These are phyloP conservation scores for Adansonia rubrostipa DNA, from an alignment of 441 rosid genomes.

Conservation along the genomic window DNA sequence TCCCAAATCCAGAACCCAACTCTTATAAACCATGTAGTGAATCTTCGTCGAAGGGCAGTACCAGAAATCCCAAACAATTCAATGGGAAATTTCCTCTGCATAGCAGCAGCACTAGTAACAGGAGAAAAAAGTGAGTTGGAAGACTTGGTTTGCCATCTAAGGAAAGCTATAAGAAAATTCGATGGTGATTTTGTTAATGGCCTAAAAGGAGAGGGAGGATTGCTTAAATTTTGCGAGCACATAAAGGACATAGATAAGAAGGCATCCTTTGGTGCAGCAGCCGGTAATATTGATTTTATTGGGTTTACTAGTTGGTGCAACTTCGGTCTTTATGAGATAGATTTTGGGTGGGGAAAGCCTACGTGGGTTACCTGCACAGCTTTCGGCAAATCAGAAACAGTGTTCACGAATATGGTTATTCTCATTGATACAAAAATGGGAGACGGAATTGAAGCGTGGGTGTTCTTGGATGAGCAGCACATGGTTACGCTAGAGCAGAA, in stretches of 20 bases:
- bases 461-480: constrained; percentile 23
- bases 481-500: constrained; percentile 16
- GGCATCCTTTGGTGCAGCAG: constrained; percentile 12
- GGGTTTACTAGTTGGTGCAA: constrained; percentile 30
- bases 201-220: constrained; percentile 37
- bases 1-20: constrained; percentile 30
- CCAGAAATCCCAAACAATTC: constrained; percentile 25
- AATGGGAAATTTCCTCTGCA: constrained; percentile 41
- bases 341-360: constrained; percentile 40
- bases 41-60: constrained; percentile 38
- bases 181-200: constrained; percentile 33
- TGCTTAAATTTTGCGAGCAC: constrained; percentile 16
- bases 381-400: neutral
- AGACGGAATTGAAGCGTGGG: constrained; percentile 13
- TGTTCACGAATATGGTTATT: neutral
- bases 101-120: constrained; percentile 22
- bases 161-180: constrained; percentile 31
- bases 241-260: constrained; percentile 19
- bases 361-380: constrained; percentile 14
- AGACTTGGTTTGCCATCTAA: constrained; percentile 21
- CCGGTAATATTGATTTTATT: constrained; percentile 12
- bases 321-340: constrained; percentile 31
- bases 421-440: constrained; percentile 21
- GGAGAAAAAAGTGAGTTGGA: constrained; percentile 26
- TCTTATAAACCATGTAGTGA: constrained; percentile 35